Percentiles rank a stretch among this genome's conserved stretches.
phyloP scores from a whole-genome alignment of 2,329 filamentous ascomycete genomes.

The Hysterium pulicare region DNA sequence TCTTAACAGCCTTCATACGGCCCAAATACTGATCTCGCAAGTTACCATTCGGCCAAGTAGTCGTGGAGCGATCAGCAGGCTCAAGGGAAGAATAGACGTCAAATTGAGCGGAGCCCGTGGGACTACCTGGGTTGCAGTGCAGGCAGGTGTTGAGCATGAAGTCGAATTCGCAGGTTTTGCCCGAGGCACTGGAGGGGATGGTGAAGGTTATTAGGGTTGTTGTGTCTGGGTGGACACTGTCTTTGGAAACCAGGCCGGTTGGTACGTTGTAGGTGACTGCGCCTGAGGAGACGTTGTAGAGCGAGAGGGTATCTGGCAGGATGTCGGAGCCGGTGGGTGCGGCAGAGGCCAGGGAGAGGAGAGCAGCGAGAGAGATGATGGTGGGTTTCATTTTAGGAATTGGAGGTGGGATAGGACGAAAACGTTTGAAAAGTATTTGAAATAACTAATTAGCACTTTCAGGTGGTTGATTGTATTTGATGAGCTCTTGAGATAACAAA shows the following conservation, averaged over 20 bases:
- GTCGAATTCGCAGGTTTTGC: slow-evolving; percentile 16
- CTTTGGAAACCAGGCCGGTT: slow-evolving; percentile 5
- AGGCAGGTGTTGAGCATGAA: slow-evolving; percentile 11
- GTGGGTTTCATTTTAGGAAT: slow-evolving; percentile 4
- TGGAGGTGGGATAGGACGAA: background rate
- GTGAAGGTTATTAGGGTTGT: slow-evolving; percentile 20
- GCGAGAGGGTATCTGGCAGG: slow-evolving; percentile 1
- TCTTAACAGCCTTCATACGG: slow-evolving; percentile 3
- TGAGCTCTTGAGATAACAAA: too few relatives aligned
- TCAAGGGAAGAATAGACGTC: slow-evolving; percentile 17
- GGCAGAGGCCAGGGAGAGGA: slow-evolving; percentile 2
- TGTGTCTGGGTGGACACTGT: slow-evolving; percentile 9
- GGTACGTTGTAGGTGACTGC: background rate
- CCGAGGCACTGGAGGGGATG: slow-evolving; percentile 6
- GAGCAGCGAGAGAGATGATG: background rate
- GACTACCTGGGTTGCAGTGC: background rate
- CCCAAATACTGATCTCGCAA: slow-evolving; percentile 13
- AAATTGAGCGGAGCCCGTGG: slow-evolving; percentile 10
- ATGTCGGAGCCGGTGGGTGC: slow-evolving; percentile 1
- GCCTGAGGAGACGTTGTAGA: background rate
- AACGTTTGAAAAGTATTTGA: background rate
- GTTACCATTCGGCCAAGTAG: slow-evolving; percentile 17
- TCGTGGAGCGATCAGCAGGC: slow-evolving; percentile 12
- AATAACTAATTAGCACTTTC: background rate
- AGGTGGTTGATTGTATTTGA: too few relatives aligned